Evolutionary conservation across 805 yeast species (phyloP), one percentile per base, ranked within the genome.

Genomic region (Candida ipomoeae): DNA sequence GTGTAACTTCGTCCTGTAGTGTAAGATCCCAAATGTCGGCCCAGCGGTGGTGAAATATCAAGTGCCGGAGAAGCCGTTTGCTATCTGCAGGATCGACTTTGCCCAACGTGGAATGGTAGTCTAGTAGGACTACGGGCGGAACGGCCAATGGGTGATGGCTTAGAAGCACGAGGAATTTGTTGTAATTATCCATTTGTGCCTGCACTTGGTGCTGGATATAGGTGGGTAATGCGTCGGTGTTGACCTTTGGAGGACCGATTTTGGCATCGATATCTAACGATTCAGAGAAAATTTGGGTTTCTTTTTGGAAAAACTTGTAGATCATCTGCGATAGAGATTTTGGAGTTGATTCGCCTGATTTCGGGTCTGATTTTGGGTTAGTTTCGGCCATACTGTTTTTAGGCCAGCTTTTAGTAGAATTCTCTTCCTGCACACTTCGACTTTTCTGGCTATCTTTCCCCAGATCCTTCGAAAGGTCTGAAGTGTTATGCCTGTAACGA

Each of bases 11-110:
- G 13, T 63, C 63, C 29, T 58, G 60, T 2, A 68, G 38, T 34
- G 63, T 56, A 11, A 66, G 48, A 8, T 52, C 50, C 77, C 77
- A 73, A 44, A 68, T 61, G 13, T 54, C 56, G 6, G 50, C 55
- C 61, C 62, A 73, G 37, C 57, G 57, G 41, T 62, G 60, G 55
- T 71, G 74, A 45, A 57, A 69, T n/a, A 66, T 50, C 21, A 73
- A 56, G 26, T 69, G 47, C 31, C 59, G 55, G n/a, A 68, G 51
- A 6, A 68, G 50, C 23, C 60, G 56, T 43, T 58, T 50, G 7
- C 53, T 54, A 15, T 54, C 60, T 35, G 61, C 63, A 13, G 66
- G 48, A 5, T 57, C 56, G 4, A 53, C 53, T 21, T 55, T 26
- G 5, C 55, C 60, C 31, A 59, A 32, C 20, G 52, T 44, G 11